Evolutionary conservation across 2,329 filamentous ascomycete species (phyloP), one percentile per base, ranked within the genome.

Genomic region (Clarireedia monteithiana): DNA sequence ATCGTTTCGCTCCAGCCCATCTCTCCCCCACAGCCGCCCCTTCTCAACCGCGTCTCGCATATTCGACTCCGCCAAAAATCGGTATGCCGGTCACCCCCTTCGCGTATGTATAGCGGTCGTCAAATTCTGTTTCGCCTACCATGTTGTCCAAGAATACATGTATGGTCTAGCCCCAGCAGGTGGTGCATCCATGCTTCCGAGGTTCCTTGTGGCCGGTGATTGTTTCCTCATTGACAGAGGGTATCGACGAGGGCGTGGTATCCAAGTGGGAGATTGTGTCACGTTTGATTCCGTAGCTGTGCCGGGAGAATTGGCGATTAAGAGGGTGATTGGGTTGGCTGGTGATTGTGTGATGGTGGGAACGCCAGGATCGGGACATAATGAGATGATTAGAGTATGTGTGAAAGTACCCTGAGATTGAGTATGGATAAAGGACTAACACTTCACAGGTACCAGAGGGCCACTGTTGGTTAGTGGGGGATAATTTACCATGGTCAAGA

Each of bases 161-260:
- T 81, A 83, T 72, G 77, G 77, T 60, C 66, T 85, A 61, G 78
- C 79, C 20, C 71, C 75, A 4, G 83, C 84, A 15, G 75, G 76
- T 26, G 92, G 92, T 2, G 83, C 90, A 3, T 92, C 88, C 17
- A 97, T 97, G 94, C 80, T 94, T 50, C 92, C 92, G 6, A 96
- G 90, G 0, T 84, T 96, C 59, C 76, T 78, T 24, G 76, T 84
- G 1, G 71, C 76, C 7, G 85, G 84, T 55, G 86, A 92, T 67
- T 84, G 76, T 70, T 76, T 92, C 48, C 70, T 91, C 12, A 80
- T 89, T 53, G 84, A 83, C 58, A 83, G 83, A 63, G 73, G 77
- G n/a, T 80, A 86, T 70, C 81, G 86, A 6, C 77, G 82, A 30
- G 92, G 92, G 4, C 81, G 85, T 23, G 77, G 74, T 12, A 71